Percentiles rank a stretch among this genome's conserved stretches.
Conservation (phyloP, 352 stramenopile species). For the Phytophthora sansomeana region DNA sequence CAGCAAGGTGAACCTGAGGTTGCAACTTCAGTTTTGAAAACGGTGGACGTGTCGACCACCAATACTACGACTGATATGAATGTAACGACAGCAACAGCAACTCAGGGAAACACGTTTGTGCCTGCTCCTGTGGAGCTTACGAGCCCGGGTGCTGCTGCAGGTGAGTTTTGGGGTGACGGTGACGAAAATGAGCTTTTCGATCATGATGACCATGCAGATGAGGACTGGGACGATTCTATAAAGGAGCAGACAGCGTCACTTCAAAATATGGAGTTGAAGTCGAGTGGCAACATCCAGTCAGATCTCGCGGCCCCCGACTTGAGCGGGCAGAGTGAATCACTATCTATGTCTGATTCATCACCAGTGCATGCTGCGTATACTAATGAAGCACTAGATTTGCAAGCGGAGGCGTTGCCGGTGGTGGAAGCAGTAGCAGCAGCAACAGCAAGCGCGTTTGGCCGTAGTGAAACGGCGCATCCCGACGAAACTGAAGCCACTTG, state of each 20-base stretch:
- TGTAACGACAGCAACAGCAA: slow-evolving; percentile 7
- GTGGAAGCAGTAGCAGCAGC: slow-evolving; percentile 1
- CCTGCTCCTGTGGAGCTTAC: slow-evolving; percentile 37
- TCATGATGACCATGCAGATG: slow-evolving; percentile 59
- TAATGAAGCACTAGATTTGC: slow-evolving; percentile 1
- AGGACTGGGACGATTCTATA: slow-evolving; percentile 47
- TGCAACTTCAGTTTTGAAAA: slow-evolving; percentile 1
- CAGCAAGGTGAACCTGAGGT: slow-evolving; percentile 7
- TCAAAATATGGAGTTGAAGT: slow-evolving; percentile 28
- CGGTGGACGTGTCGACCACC: slow-evolving; percentile 1
- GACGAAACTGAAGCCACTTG: slow-evolving; percentile 13
- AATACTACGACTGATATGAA: background rate
- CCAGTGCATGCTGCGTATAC: slow-evolving; percentile 8
- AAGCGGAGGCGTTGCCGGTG: slow-evolving; percentile 1
- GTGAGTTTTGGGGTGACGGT: slow-evolving; percentile 73
- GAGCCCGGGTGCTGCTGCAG: slow-evolving; percentile 43
- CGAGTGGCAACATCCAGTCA: slow-evolving; percentile 22
- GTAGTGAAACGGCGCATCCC: slow-evolving; percentile 2
- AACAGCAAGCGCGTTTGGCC: background rate
- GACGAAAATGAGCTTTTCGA: slow-evolving; percentile 69
- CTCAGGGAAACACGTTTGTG: slow-evolving; percentile 15
- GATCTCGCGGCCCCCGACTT: slow-evolving; percentile 10
- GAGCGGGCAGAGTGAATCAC: slow-evolving; percentile 14
- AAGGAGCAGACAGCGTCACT: slow-evolving; percentile 18
- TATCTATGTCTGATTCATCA: slow-evolving; percentile 17